Conservation (phyloP, 768 basidiomycete genomes). For the Gloeophyllum trabeum region DNA sequence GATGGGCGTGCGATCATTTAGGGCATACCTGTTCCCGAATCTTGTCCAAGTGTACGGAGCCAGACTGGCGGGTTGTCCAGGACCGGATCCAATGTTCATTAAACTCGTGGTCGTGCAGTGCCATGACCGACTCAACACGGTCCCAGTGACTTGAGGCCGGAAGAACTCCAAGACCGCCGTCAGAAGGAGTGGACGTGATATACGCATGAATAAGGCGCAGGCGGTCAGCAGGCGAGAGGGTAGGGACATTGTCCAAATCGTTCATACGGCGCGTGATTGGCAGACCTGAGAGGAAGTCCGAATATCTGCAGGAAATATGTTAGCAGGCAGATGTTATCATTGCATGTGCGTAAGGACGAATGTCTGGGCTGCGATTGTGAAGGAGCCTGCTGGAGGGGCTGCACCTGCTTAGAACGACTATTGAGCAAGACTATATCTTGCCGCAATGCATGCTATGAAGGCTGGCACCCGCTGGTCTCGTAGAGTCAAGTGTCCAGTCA, state of each 20-base stretch:
- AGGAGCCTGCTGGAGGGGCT: too few relatives aligned
- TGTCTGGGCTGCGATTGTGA: too few relatives aligned
- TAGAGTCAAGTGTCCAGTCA: neutral
- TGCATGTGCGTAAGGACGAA: neutral
- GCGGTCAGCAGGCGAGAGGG: slow-evolving; percentile 63
- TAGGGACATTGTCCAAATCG: slow-evolving; percentile 28
- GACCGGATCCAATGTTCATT: slow-evolving; percentile 70
- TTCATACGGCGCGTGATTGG: slow-evolving; percentile 36
- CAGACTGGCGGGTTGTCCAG: slow-evolving; percentile 60
- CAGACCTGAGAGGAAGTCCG: slow-evolving; percentile 69
- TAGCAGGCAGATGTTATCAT: neutral
- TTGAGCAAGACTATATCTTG: neutral
- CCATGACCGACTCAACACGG: slow-evolving; percentile 71
- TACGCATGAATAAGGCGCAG: slow-evolving; percentile 68
- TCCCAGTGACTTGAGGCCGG: slow-evolving; percentile 66
- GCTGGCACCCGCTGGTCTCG: too few relatives aligned
- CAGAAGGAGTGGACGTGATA: slow-evolving; percentile 56
- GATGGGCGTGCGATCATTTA: too few relatives aligned
- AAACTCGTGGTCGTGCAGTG: slow-evolving; percentile 75
- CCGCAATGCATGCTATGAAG: neutral
- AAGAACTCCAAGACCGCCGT: slow-evolving; percentile 78
- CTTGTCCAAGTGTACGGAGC: slow-evolving; percentile 50
- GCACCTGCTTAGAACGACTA: too few relatives aligned
- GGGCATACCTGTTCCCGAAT: slow-evolving; percentile 60
- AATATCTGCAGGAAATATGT: slow-evolving; percentile 31